These are phyloP conservation scores for Acorus gramineus DNA, from an alignment of 106 monocot species.

Conservation along the genomic window DNA sequence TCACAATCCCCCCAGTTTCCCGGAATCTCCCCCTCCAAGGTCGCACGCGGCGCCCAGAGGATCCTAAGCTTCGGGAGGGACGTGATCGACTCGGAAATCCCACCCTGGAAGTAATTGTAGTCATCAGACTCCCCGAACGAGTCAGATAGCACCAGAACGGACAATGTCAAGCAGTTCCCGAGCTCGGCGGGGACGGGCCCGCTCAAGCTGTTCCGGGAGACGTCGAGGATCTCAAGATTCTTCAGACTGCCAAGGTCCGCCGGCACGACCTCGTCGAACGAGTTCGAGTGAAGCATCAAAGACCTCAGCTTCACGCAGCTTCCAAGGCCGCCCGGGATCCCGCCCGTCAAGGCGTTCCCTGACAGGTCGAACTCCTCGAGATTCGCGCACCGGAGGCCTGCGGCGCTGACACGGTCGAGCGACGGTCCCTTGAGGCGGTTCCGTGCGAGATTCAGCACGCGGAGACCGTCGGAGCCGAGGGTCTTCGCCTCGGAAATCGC, in stretches of 20 bases:
- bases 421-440: conserved; percentile 30
- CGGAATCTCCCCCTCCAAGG: conserved; percentile 57
- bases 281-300: conserved; percentile 52
- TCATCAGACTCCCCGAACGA: conserved; percentile 32
- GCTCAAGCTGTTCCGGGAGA: conserved; percentile 73
- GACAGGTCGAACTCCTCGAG: conserved; percentile 48
- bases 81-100: conserved; percentile 48
- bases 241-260: conserved; percentile 34
- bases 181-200: conserved; percentile 65
- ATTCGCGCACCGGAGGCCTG: conserved; percentile 9
- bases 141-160: conserved; percentile 52
- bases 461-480: conserved; percentile 12
- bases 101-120: conserved; percentile 68
- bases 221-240: conserved; percentile 52
- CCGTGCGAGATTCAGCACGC: conserved; percentile 40
- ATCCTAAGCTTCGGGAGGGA: conserved; percentile 53
- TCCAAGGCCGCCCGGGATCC: conserved; percentile 49
- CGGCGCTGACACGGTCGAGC: conserved; percentile 24
- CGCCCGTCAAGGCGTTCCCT: conserved; percentile 27
- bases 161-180: conserved; percentile 54
- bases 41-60: conserved; percentile 74
- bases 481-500: conserved; percentile 34
- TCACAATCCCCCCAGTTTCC: conserved; percentile 62
- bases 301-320: conserved; percentile 42
- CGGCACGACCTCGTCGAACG: conserved; percentile 46